Percentiles rank a stretch among this genome's conserved stretches.
phyloP scores from a whole-genome alignment of 2,329 filamentous ascomycete genomes.

The Aspergillus proliferans region DNA sequence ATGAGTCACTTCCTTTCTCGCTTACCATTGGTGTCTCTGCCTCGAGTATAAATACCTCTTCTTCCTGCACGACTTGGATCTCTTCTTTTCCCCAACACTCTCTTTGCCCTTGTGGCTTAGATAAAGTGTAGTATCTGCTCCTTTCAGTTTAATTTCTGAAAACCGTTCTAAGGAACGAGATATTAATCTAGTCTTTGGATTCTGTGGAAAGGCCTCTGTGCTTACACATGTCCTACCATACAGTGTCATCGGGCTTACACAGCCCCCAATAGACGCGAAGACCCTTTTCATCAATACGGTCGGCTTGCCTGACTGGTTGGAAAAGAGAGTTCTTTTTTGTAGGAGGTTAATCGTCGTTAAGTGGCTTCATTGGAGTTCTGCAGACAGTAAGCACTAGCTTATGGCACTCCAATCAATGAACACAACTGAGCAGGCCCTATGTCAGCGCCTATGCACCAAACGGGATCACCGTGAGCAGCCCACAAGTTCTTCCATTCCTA shows the following conservation, averaged over 20 bases:
- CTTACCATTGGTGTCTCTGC: too few relatives aligned
- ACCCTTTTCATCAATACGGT: constrained; percentile 55
- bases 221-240: constrained; percentile 62
- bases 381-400: too few relatives aligned
- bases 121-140: constrained; percentile 96
- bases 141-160: constrained; percentile 97
- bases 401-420: too few relatives aligned
- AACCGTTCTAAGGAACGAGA: constrained; percentile 63
- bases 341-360: background rate
- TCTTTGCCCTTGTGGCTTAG: constrained; percentile 59
- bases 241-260: constrained; percentile 72
- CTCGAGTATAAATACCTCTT: constrained; percentile 25
- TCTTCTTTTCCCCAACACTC: constrained; percentile 45
- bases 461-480: too few relatives aligned
- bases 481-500: too few relatives aligned
- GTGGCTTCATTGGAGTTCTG: too few relatives aligned
- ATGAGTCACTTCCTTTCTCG: too few relatives aligned
- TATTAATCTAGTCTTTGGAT: constrained; percentile 71
- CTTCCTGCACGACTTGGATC: constrained; percentile 21
- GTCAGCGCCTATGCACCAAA: too few relatives aligned
- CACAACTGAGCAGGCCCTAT: too few relatives aligned
- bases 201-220: constrained; percentile 55
- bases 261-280: constrained; percentile 65
- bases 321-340: constrained; percentile 43
- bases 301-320: constrained; percentile 50